Conservation (phyloP, 2,329 filamentous ascomycete species). For the Magnaporthiopsis poae region DNA sequence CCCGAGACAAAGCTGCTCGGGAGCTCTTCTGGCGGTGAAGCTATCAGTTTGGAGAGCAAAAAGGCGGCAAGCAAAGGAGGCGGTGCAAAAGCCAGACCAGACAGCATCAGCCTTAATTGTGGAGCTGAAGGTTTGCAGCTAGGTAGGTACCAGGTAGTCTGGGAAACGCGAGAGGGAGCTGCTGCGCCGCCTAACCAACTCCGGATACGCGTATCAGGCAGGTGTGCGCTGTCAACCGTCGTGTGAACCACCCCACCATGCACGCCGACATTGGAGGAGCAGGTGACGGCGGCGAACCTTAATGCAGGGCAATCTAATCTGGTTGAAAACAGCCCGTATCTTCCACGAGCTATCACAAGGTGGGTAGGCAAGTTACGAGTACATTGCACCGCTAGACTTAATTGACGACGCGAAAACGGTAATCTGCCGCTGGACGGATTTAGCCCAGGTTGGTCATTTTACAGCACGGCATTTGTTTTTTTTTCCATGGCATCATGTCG, state of each 20-base stretch:
- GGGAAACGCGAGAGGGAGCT: not conserved
- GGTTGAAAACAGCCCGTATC: not conserved
- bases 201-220: not conserved
- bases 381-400: not conserved
- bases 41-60: not conserved
- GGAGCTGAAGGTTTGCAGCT: not conserved
- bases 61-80: not conserved
- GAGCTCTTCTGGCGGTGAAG: constrained; percentile 3
- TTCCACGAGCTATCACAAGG: not conserved
- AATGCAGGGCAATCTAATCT: not conserved
- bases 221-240: not conserved
- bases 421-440: not conserved
- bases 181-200: not conserved
- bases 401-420: not conserved
- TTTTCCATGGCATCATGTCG: not conserved
- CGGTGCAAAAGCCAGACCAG: not conserved
- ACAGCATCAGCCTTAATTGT: not conserved
- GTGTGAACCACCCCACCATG: not conserved
- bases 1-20: not conserved
- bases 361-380: not conserved
- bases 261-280: not conserved
- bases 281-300: not conserved
- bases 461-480: not conserved
- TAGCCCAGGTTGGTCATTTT: not conserved
- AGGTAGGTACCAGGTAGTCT: not conserved